A percentile compares a stretch with the other conserved stretches of the same genome.
Evolutionary conservation across 257 asterid species (phyloP).

Genomic region (Petrea volubilis): DNA sequence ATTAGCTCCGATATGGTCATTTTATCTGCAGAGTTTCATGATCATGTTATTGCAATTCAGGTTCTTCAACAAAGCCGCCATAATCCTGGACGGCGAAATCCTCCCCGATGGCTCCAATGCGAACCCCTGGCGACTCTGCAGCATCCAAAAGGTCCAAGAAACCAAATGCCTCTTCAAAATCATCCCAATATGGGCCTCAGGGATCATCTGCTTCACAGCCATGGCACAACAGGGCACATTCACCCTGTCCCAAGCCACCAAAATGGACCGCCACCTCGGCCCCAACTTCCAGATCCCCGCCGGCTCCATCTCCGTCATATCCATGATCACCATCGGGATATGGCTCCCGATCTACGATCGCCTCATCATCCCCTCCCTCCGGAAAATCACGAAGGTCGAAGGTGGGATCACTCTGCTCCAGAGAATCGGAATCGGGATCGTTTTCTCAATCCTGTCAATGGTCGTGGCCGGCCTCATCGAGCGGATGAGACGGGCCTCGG

Average conservation of each 20-base stretch:
- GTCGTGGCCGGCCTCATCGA: conserved; percentile 66
- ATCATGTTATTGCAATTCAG: conserved; percentile 29
- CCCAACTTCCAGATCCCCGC: conserved; percentile 64
- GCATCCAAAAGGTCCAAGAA: conserved; percentile 77
- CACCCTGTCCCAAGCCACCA: conserved; percentile 59
- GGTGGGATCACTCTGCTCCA: conserved; percentile 82
- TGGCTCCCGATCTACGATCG: conserved; percentile 80
- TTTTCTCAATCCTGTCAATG: conserved; percentile 73
- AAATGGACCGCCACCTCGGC: conserved; percentile 84
- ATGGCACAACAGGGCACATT: conserved; percentile 77
- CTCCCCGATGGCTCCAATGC: conserved; percentile 39
- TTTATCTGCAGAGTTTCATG: no score
- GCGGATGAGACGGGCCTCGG: conserved; percentile 49
- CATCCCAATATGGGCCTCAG: conserved; percentile 78
- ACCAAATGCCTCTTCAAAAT: conserved; percentile 62
- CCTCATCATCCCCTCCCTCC: conserved; percentile 48
- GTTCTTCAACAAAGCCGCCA: conserved; percentile 69
- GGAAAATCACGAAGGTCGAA: conserved; percentile 51
- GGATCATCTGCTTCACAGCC: conserved; percentile 72
- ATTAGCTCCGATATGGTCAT: no score
- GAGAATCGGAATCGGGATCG: conserved; percentile 75
- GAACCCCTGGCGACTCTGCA: conserved; percentile 61
- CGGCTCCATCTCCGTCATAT: conserved; percentile 59
- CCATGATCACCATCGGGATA: conserved; percentile 66
- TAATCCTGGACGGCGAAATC: conserved; percentile 57